phyloP scores from a whole-genome alignment of 1,284 basidiomycete species.

The Rhodotorula glutinis region DNA sequence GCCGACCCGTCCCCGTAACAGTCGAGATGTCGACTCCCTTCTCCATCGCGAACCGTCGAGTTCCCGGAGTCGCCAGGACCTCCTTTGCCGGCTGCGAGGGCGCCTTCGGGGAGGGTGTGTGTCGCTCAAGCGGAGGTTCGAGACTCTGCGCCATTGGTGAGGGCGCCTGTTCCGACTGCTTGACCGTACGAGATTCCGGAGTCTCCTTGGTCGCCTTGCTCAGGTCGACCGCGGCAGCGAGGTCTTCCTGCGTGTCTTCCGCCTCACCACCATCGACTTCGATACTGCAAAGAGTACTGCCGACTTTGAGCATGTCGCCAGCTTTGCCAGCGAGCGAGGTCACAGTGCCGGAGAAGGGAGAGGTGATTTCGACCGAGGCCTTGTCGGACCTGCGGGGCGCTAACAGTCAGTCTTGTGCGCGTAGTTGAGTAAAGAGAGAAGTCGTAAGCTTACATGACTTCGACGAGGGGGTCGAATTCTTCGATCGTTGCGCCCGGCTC shows the following conservation, averaged over 20 bases:
- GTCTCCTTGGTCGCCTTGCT: conserved; percentile 16
- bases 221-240: background rate
- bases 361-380: conserved; percentile 88
- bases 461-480: conserved; percentile 82
- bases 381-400: conserved; percentile 64
- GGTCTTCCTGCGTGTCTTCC: background rate
- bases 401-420: accelerated
- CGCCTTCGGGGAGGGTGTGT: background rate
- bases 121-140: background rate
- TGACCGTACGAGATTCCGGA: background rate
- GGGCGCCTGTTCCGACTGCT: background rate
- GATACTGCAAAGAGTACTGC: conserved; percentile 75
- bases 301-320: conserved; percentile 84
- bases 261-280: conserved; percentile 64
- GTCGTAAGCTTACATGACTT: conserved; percentile 55
- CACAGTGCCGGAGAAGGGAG: conserved; percentile 76
- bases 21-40: conserved; percentile 58
- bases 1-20: conserved; percentile 68
- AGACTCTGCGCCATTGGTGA: background rate
- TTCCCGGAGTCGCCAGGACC: conserved; percentile 70
- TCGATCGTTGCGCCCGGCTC: conserved; percentile 63
- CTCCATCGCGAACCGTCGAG: conserved; percentile 70
- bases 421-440: background rate
- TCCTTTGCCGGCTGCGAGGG: background rate
- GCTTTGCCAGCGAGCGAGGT: conserved; percentile 70